These are phyloP conservation scores for Coniella vitis DNA, from an alignment of 2,329 filamentous ascomycete species.

Conservation along the genomic window DNA sequence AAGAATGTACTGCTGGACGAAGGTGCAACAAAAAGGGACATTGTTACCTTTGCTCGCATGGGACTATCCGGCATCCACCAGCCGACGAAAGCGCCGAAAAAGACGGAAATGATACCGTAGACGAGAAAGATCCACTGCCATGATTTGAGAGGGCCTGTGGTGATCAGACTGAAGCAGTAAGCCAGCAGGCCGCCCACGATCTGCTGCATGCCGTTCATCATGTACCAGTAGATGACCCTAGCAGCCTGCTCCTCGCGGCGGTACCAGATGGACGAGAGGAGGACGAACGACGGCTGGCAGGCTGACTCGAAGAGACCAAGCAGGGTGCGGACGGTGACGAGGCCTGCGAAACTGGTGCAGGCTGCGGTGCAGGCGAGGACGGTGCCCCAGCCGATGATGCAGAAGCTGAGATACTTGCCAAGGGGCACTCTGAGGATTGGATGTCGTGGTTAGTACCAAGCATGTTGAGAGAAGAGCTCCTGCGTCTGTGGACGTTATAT, in stretches of 20 bases:
- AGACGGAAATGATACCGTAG: conserved; percentile 56
- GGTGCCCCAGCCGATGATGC: conserved; percentile 58
- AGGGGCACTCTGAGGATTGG: conserved; percentile 47
- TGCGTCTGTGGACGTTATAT: not conserved
- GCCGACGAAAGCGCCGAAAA: conserved; percentile 59
- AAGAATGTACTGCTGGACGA: not conserved
- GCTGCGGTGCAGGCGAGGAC: conserved; percentile 55
- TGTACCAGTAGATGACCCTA: conserved; percentile 66
- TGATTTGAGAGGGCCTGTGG: conserved; percentile 45
- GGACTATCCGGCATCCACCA: conserved; percentile 62
- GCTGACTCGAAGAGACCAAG: conserved; percentile 66
- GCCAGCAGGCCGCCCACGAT: conserved; percentile 66
- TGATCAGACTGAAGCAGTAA: conserved; percentile 54
- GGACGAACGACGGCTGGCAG: conserved; percentile 61
- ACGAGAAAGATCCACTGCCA: conserved; percentile 65
- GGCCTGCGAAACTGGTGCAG: conserved; percentile 51
- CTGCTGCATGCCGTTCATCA: conserved; percentile 71
- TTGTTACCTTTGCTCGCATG: conserved; percentile 50
- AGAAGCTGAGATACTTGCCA: conserved; percentile 58
- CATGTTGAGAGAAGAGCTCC: not conserved
- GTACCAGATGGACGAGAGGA: conserved; percentile 67
- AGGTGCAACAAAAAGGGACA: too few species aligned
- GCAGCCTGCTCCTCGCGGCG: conserved; percentile 59
- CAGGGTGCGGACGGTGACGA: conserved; percentile 56
- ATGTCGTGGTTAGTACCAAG: too few species aligned